phyloP scores from a whole-genome alignment of 129 eudicot species.

The Helianthus tuberosus region DNA sequence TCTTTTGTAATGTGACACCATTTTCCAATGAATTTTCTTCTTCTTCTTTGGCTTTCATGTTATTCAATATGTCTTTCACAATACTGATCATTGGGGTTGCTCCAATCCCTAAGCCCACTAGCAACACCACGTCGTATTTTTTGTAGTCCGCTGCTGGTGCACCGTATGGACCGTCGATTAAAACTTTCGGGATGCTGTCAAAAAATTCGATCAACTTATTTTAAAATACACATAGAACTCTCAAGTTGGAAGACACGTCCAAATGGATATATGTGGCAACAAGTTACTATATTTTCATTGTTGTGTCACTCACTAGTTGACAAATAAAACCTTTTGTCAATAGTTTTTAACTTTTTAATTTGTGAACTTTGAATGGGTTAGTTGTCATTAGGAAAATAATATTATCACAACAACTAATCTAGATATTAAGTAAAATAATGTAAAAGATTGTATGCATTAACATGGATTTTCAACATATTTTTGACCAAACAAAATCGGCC shows the following conservation, averaged over 20 bases:
- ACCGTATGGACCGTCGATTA: conserved; percentile 82
- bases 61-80: conserved; percentile 70
- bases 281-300: no score
- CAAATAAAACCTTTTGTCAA: not conserved
- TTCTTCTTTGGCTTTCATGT: conserved; percentile 52
- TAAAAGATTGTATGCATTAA: not conserved
- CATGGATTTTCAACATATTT: not conserved
- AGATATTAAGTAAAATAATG: no score
- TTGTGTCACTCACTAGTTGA: no score
- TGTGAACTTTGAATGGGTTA: not conserved
- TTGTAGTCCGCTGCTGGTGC: conserved; percentile 84
- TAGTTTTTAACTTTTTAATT: no score
- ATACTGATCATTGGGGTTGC: conserved; percentile 91
- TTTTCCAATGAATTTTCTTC: conserved; percentile 46
- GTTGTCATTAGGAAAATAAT: no score
- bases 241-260: not conserved
- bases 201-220: not conserved
- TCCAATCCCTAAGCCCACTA: conserved; percentile 81
- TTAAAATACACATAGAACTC: not conserved
- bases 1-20: conserved; percentile 29
- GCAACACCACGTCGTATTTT: conserved; percentile 64
- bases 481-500: not conserved
- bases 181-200: conserved; percentile 56
- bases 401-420: no score
- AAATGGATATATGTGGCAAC: not conserved